A percentile compares a stretch with the other conserved stretches of the same genome.
Evolutionary conservation across 495 filamentous ascomycete species (phyloP).

Genomic region (Darksidea phi): DNA sequence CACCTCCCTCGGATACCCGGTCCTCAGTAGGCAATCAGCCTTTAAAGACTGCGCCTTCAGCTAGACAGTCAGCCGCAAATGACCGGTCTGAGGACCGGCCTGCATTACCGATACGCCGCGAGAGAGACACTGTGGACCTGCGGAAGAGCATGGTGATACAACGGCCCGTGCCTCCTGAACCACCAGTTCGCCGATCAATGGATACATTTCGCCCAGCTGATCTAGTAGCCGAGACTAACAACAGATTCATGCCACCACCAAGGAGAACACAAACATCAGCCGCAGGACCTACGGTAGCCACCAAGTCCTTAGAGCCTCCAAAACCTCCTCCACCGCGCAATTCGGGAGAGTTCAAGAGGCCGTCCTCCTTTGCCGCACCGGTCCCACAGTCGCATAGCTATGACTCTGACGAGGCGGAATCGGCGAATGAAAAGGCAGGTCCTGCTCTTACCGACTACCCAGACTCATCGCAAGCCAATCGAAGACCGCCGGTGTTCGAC

Average conservation of each 20-base stretch:
- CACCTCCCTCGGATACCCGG: constrained; percentile 11
- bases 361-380: constrained; percentile 2
- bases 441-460: constrained; percentile 62
- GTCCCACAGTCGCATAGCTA: constrained; percentile 17
- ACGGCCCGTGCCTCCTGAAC: constrained; percentile 25
- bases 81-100: constrained; percentile 56
- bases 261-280: constrained; percentile 31
- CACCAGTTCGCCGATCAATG: constrained; percentile 33
- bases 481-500: constrained; percentile 73
- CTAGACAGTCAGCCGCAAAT: constrained; percentile 9
- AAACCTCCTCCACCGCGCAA: constrained; percentile 23
- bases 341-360: constrained; percentile 30
- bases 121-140: constrained; percentile 35
- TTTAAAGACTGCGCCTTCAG: constrained; percentile 3
- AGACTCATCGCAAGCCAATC: constrained; percentile 79
- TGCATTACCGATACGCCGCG: constrained; percentile 58
- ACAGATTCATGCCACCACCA: constrained; percentile 31
- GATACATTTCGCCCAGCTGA: constrained; percentile 23
- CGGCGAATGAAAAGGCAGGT: constrained; percentile 24
- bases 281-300: background rate
- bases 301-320: constrained; percentile 12
- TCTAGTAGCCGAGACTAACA: constrained; percentile 12
- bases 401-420: constrained; percentile 37
- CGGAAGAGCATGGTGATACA: constrained; percentile 27
- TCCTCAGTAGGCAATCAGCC: constrained; percentile 6